phyloP scores from a whole-genome alignment of 1,139 yeast genomes.

The Geotrichum bryndzae region DNA sequence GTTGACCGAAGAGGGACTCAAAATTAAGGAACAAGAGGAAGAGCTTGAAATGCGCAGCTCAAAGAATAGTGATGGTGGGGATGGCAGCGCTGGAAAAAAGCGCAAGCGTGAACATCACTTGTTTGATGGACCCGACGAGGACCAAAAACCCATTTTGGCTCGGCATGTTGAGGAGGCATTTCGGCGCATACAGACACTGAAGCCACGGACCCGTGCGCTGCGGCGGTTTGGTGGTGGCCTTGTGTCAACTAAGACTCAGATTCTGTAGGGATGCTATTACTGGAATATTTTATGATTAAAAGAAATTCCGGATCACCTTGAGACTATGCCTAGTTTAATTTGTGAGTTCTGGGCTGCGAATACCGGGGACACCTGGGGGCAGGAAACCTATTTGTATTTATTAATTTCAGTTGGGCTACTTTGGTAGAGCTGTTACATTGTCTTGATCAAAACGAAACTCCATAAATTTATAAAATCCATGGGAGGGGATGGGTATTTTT shows the following conservation, averaged over 20 bases:
- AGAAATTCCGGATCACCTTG: too few relatives aligned
- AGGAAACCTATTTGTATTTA: too few relatives aligned
- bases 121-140: slow-evolving; percentile 88
- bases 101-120: slow-evolving; percentile 48
- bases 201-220: slow-evolving; percentile 57
- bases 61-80: slow-evolving; percentile 18
- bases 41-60: slow-evolving; percentile 35
- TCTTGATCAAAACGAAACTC: too few relatives aligned
- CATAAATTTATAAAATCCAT: too few relatives aligned
- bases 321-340: too few relatives aligned
- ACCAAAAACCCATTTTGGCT: slow-evolving; percentile 74
- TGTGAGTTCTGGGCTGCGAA: too few relatives aligned
- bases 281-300: too few relatives aligned
- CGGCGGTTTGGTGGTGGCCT: slow-evolving; percentile 68
- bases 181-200: slow-evolving; percentile 66
- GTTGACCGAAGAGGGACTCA: slow-evolving; percentile 84
- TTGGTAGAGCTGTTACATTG: too few relatives aligned
- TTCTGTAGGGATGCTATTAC: slow-evolving; percentile 29
- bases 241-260: slow-evolving; percentile 32
- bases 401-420: too few relatives aligned
- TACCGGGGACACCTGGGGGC: too few relatives aligned
- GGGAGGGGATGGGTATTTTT: too few relatives aligned
- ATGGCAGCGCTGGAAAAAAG: slow-evolving; percentile 22
- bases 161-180: slow-evolving; percentile 90
- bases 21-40: slow-evolving; percentile 68